A percentile compares a stretch with the other conserved stretches of the same genome.
These are phyloP conservation scores for Candida sojae DNA, from an alignment of 1,139 yeast genomes.

Conservation along the genomic window DNA sequence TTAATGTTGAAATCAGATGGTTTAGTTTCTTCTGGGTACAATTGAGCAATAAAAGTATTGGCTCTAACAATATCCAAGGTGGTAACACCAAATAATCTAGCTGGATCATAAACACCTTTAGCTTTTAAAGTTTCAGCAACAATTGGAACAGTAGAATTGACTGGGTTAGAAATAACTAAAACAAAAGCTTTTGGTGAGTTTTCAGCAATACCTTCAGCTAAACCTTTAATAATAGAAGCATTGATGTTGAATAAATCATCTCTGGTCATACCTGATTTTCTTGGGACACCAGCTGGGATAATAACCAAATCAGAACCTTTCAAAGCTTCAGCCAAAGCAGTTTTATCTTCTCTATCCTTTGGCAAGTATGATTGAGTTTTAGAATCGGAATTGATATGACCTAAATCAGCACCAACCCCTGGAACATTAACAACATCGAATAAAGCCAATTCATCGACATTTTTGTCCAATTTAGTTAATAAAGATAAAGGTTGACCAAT, in stretches of 20 bases:
- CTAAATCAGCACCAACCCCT: constrained; percentile 95
- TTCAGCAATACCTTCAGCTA: constrained; percentile 87
- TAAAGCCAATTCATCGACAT: constrained; percentile 81
- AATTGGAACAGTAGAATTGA: constrained; percentile 97
- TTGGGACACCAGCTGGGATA: constrained; percentile 99
- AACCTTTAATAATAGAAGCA: constrained; percentile 91
- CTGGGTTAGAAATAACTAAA: constrained; percentile 92
- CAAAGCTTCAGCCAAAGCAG: constrained; percentile 75
- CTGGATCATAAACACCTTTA: constrained; percentile 87
- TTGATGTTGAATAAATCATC: constrained; percentile 97
- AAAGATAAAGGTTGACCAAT: constrained; percentile 97
- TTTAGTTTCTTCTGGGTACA: constrained; percentile 50
- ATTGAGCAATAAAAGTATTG: constrained; percentile 83
- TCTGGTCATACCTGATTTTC: constrained; percentile 99
- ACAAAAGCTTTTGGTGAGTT: constrained; percentile 86
- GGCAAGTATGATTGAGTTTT: constrained; percentile 83
- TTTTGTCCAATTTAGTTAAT: constrained; percentile 81
- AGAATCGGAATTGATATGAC: constrained; percentile 91
- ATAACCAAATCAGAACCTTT: constrained; percentile 83
- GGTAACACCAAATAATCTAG: constrained; percentile 94
- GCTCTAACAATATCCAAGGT: constrained; percentile 94
- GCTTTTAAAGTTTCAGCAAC: constrained; percentile 92
- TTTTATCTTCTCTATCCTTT: constrained; percentile 61
- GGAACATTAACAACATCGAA: constrained; percentile 94
- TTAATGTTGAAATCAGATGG: constrained; percentile 73